Base-by-base conservation (phyloP, 192 early-diverging fungal species). In the Gryganskiella cystojenkinii region DNA sequence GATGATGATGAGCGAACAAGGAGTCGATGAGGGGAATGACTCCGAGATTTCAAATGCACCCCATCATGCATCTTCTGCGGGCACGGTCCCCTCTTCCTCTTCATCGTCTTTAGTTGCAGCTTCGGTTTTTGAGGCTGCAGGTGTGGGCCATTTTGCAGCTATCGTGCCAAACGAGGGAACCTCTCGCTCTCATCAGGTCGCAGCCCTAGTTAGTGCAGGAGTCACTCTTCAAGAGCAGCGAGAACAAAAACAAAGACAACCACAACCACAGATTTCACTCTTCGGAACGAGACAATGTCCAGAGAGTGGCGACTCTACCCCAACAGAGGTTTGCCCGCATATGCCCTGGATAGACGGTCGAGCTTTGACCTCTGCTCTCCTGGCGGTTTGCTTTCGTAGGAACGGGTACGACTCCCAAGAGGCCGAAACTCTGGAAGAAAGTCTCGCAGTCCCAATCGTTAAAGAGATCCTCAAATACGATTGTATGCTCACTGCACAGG, bases 401-500 rank as follows among this genome's bases (percentile, higher is more conserved):
- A 46, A 78, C 19, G 74, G 74, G 0, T 57, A 61, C 30, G 74
- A 60, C 13, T 64, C 74, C 8, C 61, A 61, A 15, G 61, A 64
- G 30, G 61, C 61, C 0, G 65, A 68, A n/a, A 42, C 56, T 3
- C n/a, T 53, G 2, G 74, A 78, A 42, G 74, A 78, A 50, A 42
- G 27, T 2, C 43, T 24, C 5, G 61, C 74, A 4, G 66, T 78
- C 1, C 66, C 74, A 5, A 78, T 78, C 25, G 61, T 78, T 6
- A 58, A 7, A 14, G 74, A 78, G 15, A 46, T 78, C 3, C 45
- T 78, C 2, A 68, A 78, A 47, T 78, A 78, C 40, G 74, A 78
- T 34, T 64, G 74, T n/a, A 78, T 78, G 74, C 54, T 78, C 55
- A 78, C 74, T 15, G 74, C 74, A 17, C 74, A 68, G 37, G 54